Percentiles rank a stretch among this genome's conserved stretches.
Evolutionary conservation across 371 early-diverging fungal genomes (phyloP).

Genomic region (Phascolomyces articulosus): DNA sequence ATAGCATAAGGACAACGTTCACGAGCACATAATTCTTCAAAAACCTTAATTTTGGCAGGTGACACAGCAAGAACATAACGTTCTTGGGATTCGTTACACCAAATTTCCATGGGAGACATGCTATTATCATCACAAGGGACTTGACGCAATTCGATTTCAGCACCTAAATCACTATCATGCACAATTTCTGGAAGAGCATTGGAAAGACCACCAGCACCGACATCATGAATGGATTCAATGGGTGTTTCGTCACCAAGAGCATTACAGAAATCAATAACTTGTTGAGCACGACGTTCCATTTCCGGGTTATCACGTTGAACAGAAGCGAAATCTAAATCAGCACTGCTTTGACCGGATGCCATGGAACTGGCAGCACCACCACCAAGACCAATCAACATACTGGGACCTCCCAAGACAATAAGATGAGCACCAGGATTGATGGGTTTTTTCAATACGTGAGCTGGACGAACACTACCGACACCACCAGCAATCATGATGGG

Average conservation of each 20-base stretch:
- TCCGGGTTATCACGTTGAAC: slow-evolving; percentile 98
- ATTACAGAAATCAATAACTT: slow-evolving; percentile 94
- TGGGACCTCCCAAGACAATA: slow-evolving; percentile 94
- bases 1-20: slow-evolving; percentile 94
- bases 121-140: slow-evolving; percentile 88
- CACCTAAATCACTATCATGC: slow-evolving; percentile 92
- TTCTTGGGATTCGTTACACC: slow-evolving; percentile 99
- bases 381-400: slow-evolving; percentile 97
- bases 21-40: slow-evolving; percentile 80
- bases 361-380: slow-evolving; percentile 98
- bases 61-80: slow-evolving; percentile 92
- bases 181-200: slow-evolving; percentile 98
- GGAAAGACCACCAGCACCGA: slow-evolving; percentile 97
- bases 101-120: slow-evolving; percentile 98
- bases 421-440: slow-evolving; percentile 84
- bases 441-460: slow-evolving; percentile 83
- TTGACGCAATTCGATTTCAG: slow-evolving; percentile 85
- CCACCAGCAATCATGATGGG: slow-evolving; percentile 99
- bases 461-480: slow-evolving; percentile 87
- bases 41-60: slow-evolving; percentile 65
- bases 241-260: slow-evolving; percentile 80
- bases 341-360: slow-evolving; percentile 86
- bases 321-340: slow-evolving; percentile 94
- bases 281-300: slow-evolving; percentile 96
- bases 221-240: slow-evolving; percentile 94